Evolutionary conservation across 371 early-diverging fungal genomes (phyloP), one percentile per base, ranked within the genome.

Genomic region (Polyrhizophydium stewartii): DNA sequence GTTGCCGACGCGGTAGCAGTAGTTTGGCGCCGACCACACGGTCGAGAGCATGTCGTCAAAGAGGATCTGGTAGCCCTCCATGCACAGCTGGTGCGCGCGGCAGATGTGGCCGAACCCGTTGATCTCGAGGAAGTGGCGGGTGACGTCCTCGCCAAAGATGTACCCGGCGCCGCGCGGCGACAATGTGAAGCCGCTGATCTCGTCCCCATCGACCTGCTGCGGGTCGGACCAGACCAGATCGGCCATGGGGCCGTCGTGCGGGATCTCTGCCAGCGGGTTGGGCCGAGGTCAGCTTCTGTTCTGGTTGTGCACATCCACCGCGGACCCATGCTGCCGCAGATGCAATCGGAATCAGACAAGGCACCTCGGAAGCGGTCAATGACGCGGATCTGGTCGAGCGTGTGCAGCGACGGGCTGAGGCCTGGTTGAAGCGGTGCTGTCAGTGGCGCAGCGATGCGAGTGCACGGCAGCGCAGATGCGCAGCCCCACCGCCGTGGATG

Each of bases 171-270:
- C 96, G 74, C 92, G 84, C 46, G 93, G 90, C 1, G 92, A 91
- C 17, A 92, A 83, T n/a, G 87, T 79, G 74, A 92, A 94, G 38
- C 90, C 91, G 37, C 70, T 66, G 45, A 84, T 82, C 60, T 87
- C 83, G 66, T 88, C 91, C 21, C 85, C 82, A 27, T 59, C 56
- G 25, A 24, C 5, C 17, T 58, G 68, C 9, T 68, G 86, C 6
- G 99, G 99, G 81, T 98, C 99, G 17, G 94, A 93, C 99, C 99
- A 98, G n/a, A 97, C 91, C 22, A 99, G 74, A 74, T 99, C 99
- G 32, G 96, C 94, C 92, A 99, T 97, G 5, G 92, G 88, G n/a
- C 99, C 99, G 73, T 94, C 94, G 70, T 96, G 94, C 5, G 99
- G 97, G 40, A 97, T 90, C 73, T 98, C 97, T 86, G 76, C 49